Evolutionary conservation across 129 eudicot species (phyloP), one percentile per base, ranked within the genome.

Genomic region (Escallonia rubra): DNA sequence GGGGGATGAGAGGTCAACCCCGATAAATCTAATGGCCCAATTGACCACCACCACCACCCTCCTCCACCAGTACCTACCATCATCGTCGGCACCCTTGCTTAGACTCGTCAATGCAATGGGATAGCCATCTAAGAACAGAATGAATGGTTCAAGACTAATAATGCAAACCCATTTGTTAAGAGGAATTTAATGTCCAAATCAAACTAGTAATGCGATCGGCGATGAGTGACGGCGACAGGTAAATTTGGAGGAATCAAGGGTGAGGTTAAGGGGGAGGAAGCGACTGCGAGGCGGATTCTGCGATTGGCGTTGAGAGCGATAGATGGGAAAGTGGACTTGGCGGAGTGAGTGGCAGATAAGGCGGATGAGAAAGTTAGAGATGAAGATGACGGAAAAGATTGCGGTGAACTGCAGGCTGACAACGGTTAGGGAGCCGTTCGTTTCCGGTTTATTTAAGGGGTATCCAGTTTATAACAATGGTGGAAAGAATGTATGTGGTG

Each of bases 371-470:
- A 80, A 79, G 51, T 39, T 76, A 76, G 97, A 83, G 70, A 16
- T 82, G 85, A 76, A 85, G 72, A 77, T 79, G 86, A 74, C 84
- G 45, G 81, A 88, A 78, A 82, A 85, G 72, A 79, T 86, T 56
- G 81, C 67, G 43, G 15, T 84, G 57, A 78, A 60, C 23, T 82
- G 68, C 53, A 72, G 72, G 67, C 92, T 90, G 8, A 80, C 79
- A 1, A 94, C 81, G 7, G 83, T 78, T 59, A 79, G 76, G 71
- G 94, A 83, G 82, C 99, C 90, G 68, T 76, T 94, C 2, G 95
- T 80, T 79, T 87, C 97, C 4, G 96, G 99, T 10, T 63, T 89
- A 79, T 87, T 94, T 4, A 97, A 94, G 68, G 90, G 95, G 11
- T 81, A 80, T 70, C 90, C 83, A 4, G 99, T 94, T 82, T 77